Conservation (phyloP, 306 rosid species). For the Sechiopsis laciniata region DNA sequence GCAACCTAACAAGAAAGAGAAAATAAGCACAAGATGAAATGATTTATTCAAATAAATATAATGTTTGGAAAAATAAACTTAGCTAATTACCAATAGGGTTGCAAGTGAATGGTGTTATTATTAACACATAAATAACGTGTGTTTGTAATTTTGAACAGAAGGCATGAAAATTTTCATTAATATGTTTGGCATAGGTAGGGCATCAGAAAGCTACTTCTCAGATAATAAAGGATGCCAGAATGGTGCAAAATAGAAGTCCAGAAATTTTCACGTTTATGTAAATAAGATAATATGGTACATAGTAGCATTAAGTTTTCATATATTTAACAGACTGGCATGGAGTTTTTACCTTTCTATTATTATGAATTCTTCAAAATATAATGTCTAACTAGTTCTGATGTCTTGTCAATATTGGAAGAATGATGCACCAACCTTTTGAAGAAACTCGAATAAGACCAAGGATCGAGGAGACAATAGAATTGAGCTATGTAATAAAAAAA, state of each 20-base stretch:
- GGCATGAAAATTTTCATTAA: neutral
- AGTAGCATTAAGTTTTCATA: neutral
- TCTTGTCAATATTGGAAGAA: too few species aligned
- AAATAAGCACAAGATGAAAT: neutral
- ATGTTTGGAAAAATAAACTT: neutral
- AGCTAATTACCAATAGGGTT: neutral
- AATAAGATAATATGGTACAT: neutral
- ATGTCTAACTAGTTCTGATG: neutral
- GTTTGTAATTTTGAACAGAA: neutral
- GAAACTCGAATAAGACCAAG: neutral
- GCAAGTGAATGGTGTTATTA: neutral
- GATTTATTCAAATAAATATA: neutral
- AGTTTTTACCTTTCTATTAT: neutral
- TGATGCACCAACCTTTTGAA: neutral
- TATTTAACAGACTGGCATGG: neutral
- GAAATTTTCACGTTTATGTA: neutral
- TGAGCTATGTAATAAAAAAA: conserved; percentile 5
- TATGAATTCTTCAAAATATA: neutral
- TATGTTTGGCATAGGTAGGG: neutral
- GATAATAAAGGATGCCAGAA: neutral
- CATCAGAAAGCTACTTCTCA: conserved; percentile 4
- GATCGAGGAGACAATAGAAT: neutral
- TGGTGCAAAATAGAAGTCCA: neutral
- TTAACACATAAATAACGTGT: neutral
- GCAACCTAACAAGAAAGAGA: neutral